Percentiles rank a stretch among this genome's conserved stretches.
Conservation (phyloP, 75 land plant genomes). For the Cupressus sempervirens region DNA sequence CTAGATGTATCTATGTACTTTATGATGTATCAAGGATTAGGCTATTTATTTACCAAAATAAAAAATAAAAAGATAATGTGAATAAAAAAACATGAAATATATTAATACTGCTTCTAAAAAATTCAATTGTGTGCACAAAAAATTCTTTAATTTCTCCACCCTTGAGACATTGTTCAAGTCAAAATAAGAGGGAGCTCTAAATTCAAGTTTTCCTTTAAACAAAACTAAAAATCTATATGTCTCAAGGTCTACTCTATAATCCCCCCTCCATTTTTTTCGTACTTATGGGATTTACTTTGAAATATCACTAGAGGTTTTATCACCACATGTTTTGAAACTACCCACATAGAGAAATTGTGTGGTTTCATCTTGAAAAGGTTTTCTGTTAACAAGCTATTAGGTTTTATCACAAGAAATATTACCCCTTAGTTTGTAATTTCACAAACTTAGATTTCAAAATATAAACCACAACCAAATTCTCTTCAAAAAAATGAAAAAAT, state of each 20-base stretch:
- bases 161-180: slow-evolving; percentile 25
- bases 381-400: slow-evolving; percentile 3
- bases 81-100: slow-evolving; percentile 36
- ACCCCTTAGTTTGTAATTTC: slow-evolving; percentile 38
- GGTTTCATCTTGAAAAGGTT: slow-evolving; percentile 33
- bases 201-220: slow-evolving; percentile 42
- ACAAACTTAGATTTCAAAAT: background rate
- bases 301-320: slow-evolving; percentile 30
- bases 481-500: background rate
- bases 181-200: slow-evolving; percentile 46
- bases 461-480: background rate
- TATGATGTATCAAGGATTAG: too few relatives aligned
- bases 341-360: slow-evolving; percentile 29
- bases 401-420: slow-evolving; percentile 36
- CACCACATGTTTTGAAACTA: slow-evolving; percentile 34
- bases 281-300: slow-evolving; percentile 22
- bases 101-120: slow-evolving; percentile 49
- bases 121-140: slow-evolving; percentile 33
- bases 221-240: slow-evolving; percentile 55
- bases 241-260: slow-evolving; percentile 36
- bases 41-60: too few relatives aligned
- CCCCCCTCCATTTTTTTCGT: slow-evolving; percentile 26
- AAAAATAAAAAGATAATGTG: too few relatives aligned
- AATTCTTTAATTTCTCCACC: slow-evolving; percentile 39
- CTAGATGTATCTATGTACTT: too few relatives aligned